Evolutionary conservation across 2,329 filamentous ascomycete genomes (phyloP).

Genomic region (Corniculantispora saksenae): DNA sequence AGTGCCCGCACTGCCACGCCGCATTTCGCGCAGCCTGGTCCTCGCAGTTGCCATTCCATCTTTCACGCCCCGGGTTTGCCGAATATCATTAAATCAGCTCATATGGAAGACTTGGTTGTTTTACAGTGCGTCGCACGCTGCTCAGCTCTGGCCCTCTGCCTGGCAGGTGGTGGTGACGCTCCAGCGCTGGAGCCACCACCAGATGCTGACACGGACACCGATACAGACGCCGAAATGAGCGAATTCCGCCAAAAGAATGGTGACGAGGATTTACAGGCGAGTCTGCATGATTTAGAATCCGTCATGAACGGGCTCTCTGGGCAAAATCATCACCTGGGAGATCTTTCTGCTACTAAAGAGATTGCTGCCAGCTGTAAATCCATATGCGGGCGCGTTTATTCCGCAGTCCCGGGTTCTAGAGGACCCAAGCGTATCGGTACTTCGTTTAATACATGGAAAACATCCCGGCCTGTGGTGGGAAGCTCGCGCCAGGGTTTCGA

Average conservation of each 20-base stretch:
- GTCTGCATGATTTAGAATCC: neutral
- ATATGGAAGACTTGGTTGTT: neutral
- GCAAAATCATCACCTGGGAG: neutral
- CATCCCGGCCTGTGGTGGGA: neutral
- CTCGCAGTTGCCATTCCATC: neutral
- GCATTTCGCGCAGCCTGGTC: constrained; percentile 6
- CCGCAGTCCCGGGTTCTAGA: neutral
- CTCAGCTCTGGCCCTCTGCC: neutral
- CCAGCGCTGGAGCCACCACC: neutral
- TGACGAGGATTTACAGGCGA: neutral
- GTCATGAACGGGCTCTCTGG: neutral
- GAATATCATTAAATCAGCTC: neutral
- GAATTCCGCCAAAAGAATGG: too few species aligned
- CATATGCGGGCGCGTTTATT: neutral
- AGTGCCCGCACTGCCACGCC: neutral
- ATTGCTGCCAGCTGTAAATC: neutral
- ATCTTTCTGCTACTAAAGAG: neutral
- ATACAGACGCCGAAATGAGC: neutral
- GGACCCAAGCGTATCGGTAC: constrained; percentile 2
- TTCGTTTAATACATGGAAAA: neutral
- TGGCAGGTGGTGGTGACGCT: neutral
- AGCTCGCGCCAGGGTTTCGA: constrained; percentile 1
- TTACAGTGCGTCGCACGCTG: neutral
- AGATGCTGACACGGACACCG: neutral
- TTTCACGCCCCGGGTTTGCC: neutral